Evolutionary conservation across 257 asterid genomes (phyloP).

Genomic region (Ilex asprella): DNA sequence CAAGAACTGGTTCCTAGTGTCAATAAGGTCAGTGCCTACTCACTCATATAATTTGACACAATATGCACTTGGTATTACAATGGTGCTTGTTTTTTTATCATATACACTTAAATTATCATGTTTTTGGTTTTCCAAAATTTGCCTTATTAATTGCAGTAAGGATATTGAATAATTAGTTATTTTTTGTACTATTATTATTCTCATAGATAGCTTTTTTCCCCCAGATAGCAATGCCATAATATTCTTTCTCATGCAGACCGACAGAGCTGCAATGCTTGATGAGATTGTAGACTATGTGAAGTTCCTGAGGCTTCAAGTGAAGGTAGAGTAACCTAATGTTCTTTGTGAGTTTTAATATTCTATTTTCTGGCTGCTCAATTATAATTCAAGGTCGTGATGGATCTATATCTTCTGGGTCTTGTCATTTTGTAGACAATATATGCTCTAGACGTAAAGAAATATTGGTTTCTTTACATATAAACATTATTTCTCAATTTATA

Average conservation of each 20-base stretch:
- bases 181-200: too few species aligned
- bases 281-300: constrained; percentile 95
- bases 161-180: not conserved
- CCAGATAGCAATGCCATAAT: not conserved
- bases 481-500: too few species aligned
- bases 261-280: constrained; percentile 97
- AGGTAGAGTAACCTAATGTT: constrained; percentile 37
- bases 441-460: too few species aligned
- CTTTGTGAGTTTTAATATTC: not conserved
- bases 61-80: too few species aligned
- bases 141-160: not conserved
- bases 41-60: not conserved
- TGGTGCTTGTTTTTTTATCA: too few species aligned
- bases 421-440: too few species aligned
- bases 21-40: constrained; percentile 61
- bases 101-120: too few species aligned
- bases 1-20: constrained; percentile 98
- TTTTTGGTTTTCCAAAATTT: not conserved
- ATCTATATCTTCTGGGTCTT: too few species aligned
- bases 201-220: too few species aligned
- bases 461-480: too few species aligned
- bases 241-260: constrained; percentile 50
- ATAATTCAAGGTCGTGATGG: constrained; percentile 1
- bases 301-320: constrained; percentile 94
- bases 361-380: not conserved